Evolutionary conservation across 1,139 yeast species (phyloP), one percentile per base, ranked within the genome.

Genomic region (Taphrina communis): DNA sequence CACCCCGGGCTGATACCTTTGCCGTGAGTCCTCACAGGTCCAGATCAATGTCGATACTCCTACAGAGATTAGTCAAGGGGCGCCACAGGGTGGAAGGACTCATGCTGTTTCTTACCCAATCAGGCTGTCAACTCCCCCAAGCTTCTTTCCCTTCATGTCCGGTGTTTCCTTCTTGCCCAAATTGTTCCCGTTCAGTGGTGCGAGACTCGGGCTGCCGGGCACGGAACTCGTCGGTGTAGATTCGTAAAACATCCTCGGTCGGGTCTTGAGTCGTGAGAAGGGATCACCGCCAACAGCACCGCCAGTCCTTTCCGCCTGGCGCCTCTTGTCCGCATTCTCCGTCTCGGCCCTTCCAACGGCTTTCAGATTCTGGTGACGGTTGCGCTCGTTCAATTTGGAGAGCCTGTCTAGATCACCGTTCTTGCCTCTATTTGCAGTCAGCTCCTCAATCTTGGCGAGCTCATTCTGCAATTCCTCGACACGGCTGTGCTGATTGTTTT

Each of bases 211-310:
- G 42, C 63, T 55, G 41, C 63, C 63, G 36, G 63, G 63, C 17
- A 31, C 63, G 31, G 63, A 42, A 12, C 65, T 44, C 21, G 50
- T 57, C 42, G 68, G 68, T 5, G 65, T 39, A 50, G 65, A 65
- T 72, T 84, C 83, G 72, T 93, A 92, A 78, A 91, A 93, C 72
- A 91, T 87, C 75, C 90, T 85, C 0, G 97, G 90, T 71, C 86
- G 88, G 0, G 97, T 93, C 77, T 91, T 88, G 75, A 94, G 84
- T 77, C 98, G 85, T 72, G 91, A 87, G 78, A 94, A 94, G 44
- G 99, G 98, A 80, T 94, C 96, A 6, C 67, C 67, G 21, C 81
- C 80, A 62, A 83, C 87, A 67, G 84, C 82, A 42, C 81, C 82
- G 61, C 80, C 81, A 44, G 75, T 71, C 42, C 73, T 69, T 50